Percentiles rank a stretch among this genome's conserved stretches.
phyloP scores from a whole-genome alignment of 495 filamentous ascomycete genomes.

The Hypoxylon lenormandii region DNA sequence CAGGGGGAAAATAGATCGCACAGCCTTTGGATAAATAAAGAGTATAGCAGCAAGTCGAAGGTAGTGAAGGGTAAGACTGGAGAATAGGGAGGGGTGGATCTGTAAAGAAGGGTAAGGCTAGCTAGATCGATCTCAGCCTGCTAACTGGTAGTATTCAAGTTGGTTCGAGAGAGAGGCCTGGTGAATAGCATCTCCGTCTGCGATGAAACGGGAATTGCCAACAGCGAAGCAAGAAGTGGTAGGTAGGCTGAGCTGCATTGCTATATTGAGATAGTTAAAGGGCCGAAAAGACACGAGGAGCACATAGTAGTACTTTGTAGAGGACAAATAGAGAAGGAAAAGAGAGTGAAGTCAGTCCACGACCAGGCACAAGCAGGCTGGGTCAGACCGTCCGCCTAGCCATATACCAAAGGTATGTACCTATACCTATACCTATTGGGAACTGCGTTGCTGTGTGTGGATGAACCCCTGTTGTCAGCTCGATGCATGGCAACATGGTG shows the following conservation, averaged over 20 bases:
- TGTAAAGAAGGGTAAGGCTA: conserved; percentile 50
- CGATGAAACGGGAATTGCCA: conserved; percentile 51
- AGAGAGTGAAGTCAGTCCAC: conserved; percentile 32
- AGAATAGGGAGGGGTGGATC: conserved; percentile 48
- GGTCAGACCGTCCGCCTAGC: conserved; percentile 38
- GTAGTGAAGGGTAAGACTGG: conserved; percentile 49
- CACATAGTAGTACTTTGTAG: conserved; percentile 23
- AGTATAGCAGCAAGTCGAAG: conserved; percentile 48
- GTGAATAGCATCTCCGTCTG: conserved; percentile 50
- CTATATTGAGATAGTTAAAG: conserved; percentile 60
- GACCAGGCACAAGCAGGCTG: conserved; percentile 26
- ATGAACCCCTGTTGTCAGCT: conserved; percentile 51
- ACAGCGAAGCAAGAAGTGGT: conserved; percentile 43
- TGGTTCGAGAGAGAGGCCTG: conserved; percentile 41
- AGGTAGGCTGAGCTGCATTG: conserved; percentile 58
- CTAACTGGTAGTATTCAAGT: conserved; percentile 46
- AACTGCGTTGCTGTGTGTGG: conserved; percentile 39
- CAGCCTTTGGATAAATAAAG: conserved; percentile 58
- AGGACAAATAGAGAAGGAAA: conserved; percentile 36
- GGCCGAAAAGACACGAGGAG: conserved; percentile 49
- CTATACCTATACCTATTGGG: conserved; percentile 21
- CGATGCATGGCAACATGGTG: conserved; percentile 40
- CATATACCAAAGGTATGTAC: conserved; percentile 33
- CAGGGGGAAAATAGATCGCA: conserved; percentile 46
- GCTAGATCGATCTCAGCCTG: conserved; percentile 49